phyloP scores from a whole-genome alignment of 1,284 basidiomycete species.

The Neotropicomus parvogracilis region DNA sequence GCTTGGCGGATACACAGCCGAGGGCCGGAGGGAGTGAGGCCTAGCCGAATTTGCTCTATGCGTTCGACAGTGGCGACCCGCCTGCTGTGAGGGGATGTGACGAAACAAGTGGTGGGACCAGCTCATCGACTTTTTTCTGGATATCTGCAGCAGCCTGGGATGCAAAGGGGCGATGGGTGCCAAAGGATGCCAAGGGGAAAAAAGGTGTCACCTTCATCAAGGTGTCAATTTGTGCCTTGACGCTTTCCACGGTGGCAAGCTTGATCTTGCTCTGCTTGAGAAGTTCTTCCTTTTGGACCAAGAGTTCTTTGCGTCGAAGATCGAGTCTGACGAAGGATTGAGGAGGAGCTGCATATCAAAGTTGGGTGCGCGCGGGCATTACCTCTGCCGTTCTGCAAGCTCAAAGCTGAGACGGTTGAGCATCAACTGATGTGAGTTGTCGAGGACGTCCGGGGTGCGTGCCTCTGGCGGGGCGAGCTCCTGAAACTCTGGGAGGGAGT shows the following conservation, averaged over 20 bases:
- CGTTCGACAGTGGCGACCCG: not conserved
- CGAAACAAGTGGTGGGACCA: conserved; percentile 46
- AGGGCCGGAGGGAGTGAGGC: not conserved
- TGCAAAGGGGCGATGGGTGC: conserved; percentile 15
- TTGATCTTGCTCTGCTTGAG: conserved; percentile 70
- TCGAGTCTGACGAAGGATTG: conserved; percentile 50
- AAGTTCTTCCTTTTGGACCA: conserved; percentile 65
- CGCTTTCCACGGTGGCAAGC: conserved; percentile 61
- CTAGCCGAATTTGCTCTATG: not conserved
- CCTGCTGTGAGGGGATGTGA: too few species aligned
- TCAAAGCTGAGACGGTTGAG: conserved; percentile 78
- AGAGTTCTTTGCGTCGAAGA: conserved; percentile 58
- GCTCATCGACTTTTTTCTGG: conserved; percentile 69
- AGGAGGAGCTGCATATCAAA: conserved; percentile 12
- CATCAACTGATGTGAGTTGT: conserved; percentile 75
- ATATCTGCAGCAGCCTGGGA: conserved; percentile 61
- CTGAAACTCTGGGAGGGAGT: conserved; percentile 62
- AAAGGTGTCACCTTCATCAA: conserved; percentile 58
- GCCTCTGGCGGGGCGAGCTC: conserved; percentile 64
- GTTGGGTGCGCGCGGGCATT: conserved; percentile 8
- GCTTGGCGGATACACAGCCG: conserved; percentile 7
- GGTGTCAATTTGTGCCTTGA: conserved; percentile 68
- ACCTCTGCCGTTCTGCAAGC: conserved; percentile 78
- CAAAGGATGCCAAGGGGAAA: conserved; percentile 7
- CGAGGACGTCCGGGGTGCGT: conserved; percentile 53